Base-by-base conservation (phyloP, 441 rosid genomes). In the Metrosideros polymorpha region DNA sequence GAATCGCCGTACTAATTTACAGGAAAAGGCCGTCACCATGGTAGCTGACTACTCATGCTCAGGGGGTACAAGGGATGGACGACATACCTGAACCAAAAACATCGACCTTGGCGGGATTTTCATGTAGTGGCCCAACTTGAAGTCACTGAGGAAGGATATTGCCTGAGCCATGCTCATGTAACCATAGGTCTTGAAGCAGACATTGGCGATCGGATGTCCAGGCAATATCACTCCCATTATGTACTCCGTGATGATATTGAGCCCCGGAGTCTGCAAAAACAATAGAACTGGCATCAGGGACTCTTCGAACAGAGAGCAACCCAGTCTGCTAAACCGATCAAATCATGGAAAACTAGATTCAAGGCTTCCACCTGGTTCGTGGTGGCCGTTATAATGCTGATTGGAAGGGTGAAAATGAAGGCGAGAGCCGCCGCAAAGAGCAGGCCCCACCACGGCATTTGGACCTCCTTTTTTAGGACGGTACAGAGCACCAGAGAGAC, bases 401-500 rank as follows among this genome's bases (percentile, higher is more conserved):
- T 53, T 13, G 88, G 88, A 51, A 87, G 88, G 84, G 88, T 87
- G 86, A 87, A 87, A 22, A 87, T 27, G n/a, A 87, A 84, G 12
- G 88, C 88, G 3, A 87, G 85, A 39, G 55, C 83, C 5, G 54
- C 32, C 0, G 57, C 88, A n/a, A 87, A 84, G 75, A 87, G 32
- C 55, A 87, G 79, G 6, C 85, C 88, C 88, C 88, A 86, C 88
- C 88, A 86, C 5, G 88, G 88, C 88, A 87, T 39, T 25, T 87
- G 88, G 55, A 87, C 83, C 25, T 87, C 66, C 9, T 87, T 59
- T 7, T 84, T 84, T 53, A 83, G 8, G 79, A 87, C 7, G 30
- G 50, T 87, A 85, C 86, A 84, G 0, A 87, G 75, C 3, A 17
- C 12, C 27, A 87, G 84, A 53, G 88, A 53, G 25, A 47, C 86